These are phyloP conservation scores for Ustilago curta DNA, from an alignment of 1,284 basidiomycete genomes.

Conservation along the genomic window DNA sequence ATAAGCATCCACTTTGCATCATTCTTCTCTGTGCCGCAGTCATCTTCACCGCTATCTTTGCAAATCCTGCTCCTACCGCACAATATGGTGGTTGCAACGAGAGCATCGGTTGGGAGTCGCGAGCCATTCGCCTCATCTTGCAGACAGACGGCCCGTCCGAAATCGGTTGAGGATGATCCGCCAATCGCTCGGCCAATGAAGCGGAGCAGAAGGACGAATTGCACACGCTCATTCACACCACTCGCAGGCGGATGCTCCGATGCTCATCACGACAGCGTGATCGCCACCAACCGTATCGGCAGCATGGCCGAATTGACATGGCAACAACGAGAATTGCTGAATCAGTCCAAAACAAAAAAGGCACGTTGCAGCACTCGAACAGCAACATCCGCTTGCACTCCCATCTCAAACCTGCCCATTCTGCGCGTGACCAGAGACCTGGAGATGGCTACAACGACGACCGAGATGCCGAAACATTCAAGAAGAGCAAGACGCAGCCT, in stretches of 20 bases:
- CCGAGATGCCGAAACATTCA: background rate
- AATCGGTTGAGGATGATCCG: background rate
- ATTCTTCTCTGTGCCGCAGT: background rate
- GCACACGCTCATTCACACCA: background rate
- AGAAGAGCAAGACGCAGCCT: background rate
- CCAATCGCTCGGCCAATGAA: background rate
- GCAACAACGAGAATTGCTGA: slow-evolving; percentile 23
- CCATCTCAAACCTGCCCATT: background rate
- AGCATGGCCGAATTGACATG: slow-evolving; percentile 17
- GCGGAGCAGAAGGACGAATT: slow-evolving; percentile 1
- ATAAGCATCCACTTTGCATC: background rate
- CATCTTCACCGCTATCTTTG: background rate
- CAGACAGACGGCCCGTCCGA: too few relatives aligned
- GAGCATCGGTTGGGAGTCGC: slow-evolving; percentile 11
- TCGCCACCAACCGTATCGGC: background rate
- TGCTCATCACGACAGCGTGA: background rate
- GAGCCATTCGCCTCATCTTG: background rate
- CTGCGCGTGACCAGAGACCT: slow-evolving; percentile 18
- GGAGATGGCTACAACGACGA: slow-evolving; percentile 6
- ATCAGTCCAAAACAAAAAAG: background rate
- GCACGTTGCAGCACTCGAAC: slow-evolving; percentile 5
- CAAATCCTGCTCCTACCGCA: background rate
- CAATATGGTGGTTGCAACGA: slow-evolving; percentile 18
- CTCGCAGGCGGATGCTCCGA: background rate
- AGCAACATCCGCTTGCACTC: background rate